Evolutionary conservation across 345 rosid species (phyloP).

Genomic region (Camelina laxa): DNA sequence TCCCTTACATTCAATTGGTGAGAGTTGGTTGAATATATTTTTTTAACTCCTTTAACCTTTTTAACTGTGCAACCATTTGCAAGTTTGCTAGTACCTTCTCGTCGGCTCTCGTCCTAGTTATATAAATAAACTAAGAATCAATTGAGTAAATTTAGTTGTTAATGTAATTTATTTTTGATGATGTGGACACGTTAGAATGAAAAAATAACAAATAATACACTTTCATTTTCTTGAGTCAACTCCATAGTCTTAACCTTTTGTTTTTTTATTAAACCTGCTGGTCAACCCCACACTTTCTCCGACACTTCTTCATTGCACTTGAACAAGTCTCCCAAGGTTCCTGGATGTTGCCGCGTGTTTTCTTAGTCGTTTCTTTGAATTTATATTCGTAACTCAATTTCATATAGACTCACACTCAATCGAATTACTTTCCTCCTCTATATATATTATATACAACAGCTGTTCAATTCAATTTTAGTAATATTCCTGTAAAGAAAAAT

Average conservation of each 20-base stretch:
- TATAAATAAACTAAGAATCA: no score
- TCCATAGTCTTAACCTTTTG: neutral
- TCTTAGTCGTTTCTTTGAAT: neutral
- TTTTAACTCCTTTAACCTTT: no score
- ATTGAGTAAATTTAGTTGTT: no score
- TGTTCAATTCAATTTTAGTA: neutral
- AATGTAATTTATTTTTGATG: no score
- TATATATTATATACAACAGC: neutral
- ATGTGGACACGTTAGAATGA: no score
- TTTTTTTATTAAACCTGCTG: neutral
- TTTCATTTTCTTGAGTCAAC: neutral
- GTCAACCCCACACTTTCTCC: constrained; percentile 8
- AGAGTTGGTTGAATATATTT: no score
- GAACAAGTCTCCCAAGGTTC: neutral
- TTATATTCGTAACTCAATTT: neutral
- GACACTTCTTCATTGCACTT: neutral
- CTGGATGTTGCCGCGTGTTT: neutral
- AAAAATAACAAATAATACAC: no score
- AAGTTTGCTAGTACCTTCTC: no score
- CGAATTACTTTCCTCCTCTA: neutral
- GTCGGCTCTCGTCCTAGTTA: no score
- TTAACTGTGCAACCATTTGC: no score
- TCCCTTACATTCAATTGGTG: no score
- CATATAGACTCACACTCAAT: neutral
- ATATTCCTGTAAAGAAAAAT: constrained; percentile 34